A percentile compares a stretch with the other conserved stretches of the same genome.
Conservation (phyloP, 805 yeast species). For the Wilhelminamyces savonicus region DNA sequence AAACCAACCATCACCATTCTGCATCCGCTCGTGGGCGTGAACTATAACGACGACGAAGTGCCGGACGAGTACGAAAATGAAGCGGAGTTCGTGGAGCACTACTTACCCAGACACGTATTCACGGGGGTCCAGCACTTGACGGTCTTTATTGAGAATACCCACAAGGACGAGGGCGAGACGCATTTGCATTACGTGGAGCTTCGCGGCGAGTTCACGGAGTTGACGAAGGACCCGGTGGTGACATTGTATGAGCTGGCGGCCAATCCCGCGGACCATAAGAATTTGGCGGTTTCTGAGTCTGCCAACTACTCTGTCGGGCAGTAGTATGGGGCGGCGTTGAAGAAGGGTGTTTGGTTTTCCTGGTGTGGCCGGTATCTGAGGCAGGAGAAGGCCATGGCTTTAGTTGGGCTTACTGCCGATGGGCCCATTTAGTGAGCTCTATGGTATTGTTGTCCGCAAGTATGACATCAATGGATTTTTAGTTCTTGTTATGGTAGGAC, state of each 20-base stretch:
- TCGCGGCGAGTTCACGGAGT: slow-evolving; percentile 61
- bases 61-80: slow-evolving; percentile 26
- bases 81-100: slow-evolving; percentile 72
- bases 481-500: no score
- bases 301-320: no score
- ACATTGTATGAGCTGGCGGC: slow-evolving; percentile 87
- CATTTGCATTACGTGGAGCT: slow-evolving; percentile 67
- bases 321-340: no score
- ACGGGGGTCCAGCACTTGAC: slow-evolving; percentile 65
- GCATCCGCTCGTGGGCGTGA: slow-evolving; percentile 61
- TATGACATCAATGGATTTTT: no score
- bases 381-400: no score
- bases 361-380: no score
- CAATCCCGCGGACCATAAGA: slow-evolving; percentile 80
- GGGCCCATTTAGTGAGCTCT: no score
- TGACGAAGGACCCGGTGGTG: slow-evolving; percentile 63
- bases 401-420: no score
- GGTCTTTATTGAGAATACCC: slow-evolving; percentile 57
- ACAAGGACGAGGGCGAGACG: slow-evolving; percentile 34
- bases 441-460: no score
- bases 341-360: no score
- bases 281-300: slow-evolving; percentile 11
- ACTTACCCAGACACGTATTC: slow-evolving; percentile 67
- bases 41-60: slow-evolving; percentile 29
- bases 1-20: slow-evolving; percentile 46